phyloP scores from a whole-genome alignment of 2,329 filamentous ascomycete genomes.

The Diplodia seriata region DNA sequence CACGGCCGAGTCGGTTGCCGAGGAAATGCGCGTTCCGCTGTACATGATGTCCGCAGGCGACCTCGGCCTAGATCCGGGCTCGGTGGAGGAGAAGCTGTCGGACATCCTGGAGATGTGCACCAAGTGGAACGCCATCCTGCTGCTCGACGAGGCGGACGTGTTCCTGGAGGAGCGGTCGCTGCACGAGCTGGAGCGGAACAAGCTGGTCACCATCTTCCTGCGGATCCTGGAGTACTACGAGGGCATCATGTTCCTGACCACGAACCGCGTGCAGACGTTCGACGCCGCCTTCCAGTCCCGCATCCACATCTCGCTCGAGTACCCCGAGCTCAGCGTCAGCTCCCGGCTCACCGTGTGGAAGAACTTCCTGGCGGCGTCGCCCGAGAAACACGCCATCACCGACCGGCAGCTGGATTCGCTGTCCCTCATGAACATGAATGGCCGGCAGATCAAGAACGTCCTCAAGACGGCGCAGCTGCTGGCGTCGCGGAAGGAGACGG shows the following conservation, averaged over 20 bases:
- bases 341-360: conserved; percentile 53
- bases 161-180: conserved; percentile 39
- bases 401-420: conserved; percentile 43
- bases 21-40: conserved; percentile 56
- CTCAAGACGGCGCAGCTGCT: conserved; percentile 50
- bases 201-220: conserved; percentile 45
- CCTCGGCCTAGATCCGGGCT: conserved; percentile 53
- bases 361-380: conserved; percentile 50
- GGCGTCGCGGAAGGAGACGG: conserved; percentile 37
- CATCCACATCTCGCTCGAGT: conserved; percentile 54
- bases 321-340: conserved; percentile 48
- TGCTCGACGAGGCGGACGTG: conserved; percentile 59
- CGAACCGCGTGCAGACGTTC: conserved; percentile 54
- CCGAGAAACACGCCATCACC: conserved; percentile 40
- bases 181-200: conserved; percentile 37
- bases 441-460: conserved; percentile 53
- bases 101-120: conserved; percentile 57
- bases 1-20: conserved; percentile 48
- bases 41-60: conserved; percentile 58
- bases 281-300: conserved; percentile 56
- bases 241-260: conserved; percentile 35
- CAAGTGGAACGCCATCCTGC: conserved; percentile 59
- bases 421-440: conserved; percentile 45
- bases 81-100: conserved; percentile 55
- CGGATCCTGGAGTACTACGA: conserved; percentile 51